Evolutionary conservation across 257 asterid genomes (phyloP), one percentile per base, ranked within the genome.

Genomic region (Solanum pennellii): DNA sequence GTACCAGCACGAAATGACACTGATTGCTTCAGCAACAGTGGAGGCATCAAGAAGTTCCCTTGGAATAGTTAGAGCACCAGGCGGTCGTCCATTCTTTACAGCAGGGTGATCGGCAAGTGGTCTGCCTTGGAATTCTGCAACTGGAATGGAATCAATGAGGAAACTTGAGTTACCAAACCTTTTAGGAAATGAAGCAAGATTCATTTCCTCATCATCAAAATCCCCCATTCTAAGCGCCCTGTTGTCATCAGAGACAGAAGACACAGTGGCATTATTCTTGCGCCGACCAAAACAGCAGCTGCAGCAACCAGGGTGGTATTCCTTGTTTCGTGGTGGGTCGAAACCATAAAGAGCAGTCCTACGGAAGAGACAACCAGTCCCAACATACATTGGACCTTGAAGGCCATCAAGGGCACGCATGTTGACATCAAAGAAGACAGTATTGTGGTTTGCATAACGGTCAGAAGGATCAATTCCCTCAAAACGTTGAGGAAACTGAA

Each of bases 21-120:
- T 95, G 29, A 95, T 94, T 9, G 98, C 98, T 89, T 95, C 98
- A n/a, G 98, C 98, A 35, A 95, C 98, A 0, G 97, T 93, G 5
- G 98, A 93, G 29, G 97, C 98, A 80, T 95, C 98, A 0, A 95
- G 98, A 73, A 91, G 97, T 47, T 95, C 98, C 82, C 98, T 74
- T 10, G 96, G 94, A 12, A 92, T 89, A 23, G 97, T 93, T 66
- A 95, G 88, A 49, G 95, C 98, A 25, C 98, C 98, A 1, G 97
- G 97, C 1, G 98, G 93, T 15, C 98, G 94, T 12, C 98, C 98
- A 5, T 95, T 94, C 86, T 95, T 92, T 12, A 95, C 97, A 0
- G 95, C 95, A 0, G 98, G 98, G 89, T 95, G 95, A 89, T 95
- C 98, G 1, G 98, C 98, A 7, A 95, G 97, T 6, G 98, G 98